phyloP scores from a whole-genome alignment of 2,329 filamentous ascomycete genomes.

The Lachnellula willkommii region DNA sequence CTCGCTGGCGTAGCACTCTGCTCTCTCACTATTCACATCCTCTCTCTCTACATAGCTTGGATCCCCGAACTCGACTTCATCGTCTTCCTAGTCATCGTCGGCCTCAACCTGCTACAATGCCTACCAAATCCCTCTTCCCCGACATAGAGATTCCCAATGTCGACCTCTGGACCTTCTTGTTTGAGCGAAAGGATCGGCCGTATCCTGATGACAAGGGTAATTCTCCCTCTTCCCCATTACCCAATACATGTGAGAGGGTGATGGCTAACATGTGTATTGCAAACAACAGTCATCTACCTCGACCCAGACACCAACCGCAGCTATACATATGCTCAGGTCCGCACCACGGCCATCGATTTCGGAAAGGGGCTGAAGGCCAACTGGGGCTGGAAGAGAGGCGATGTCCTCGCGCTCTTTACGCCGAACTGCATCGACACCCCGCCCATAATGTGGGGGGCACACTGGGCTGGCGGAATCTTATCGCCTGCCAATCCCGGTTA shows the following conservation, averaged over 20 bases:
- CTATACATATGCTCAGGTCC: constrained; percentile 68
- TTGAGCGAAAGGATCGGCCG: constrained; percentile 58
- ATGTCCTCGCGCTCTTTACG: constrained; percentile 76
- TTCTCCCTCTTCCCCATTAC: constrained; percentile 1
- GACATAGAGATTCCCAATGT: constrained; percentile 62
- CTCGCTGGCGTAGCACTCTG: constrained; percentile 22
- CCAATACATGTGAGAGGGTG: no score
- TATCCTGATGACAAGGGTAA: constrained; percentile 70
- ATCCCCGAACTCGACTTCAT: constrained; percentile 24
- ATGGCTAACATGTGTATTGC: not conserved
- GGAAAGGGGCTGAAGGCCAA: constrained; percentile 69
- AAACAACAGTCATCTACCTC: constrained; percentile 62
- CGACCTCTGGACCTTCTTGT: constrained; percentile 74
- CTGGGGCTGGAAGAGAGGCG: constrained; percentile 76
- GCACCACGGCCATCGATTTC: constrained; percentile 64
- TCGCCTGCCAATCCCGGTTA: constrained; percentile 89
- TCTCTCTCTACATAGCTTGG: constrained; percentile 25
- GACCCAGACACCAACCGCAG: constrained; percentile 63
- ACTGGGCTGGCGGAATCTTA: constrained; percentile 76
- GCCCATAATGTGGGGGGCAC: constrained; percentile 67
- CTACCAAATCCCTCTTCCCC: constrained; percentile 24
- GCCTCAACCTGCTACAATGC: constrained; percentile 28
- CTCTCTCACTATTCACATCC: constrained; percentile 15
- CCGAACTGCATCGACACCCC: constrained; percentile 84
- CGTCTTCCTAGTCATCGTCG: constrained; percentile 22